Evolutionary conservation across 106 monocot species (phyloP).

Genomic region (Allium fistulosum): DNA sequence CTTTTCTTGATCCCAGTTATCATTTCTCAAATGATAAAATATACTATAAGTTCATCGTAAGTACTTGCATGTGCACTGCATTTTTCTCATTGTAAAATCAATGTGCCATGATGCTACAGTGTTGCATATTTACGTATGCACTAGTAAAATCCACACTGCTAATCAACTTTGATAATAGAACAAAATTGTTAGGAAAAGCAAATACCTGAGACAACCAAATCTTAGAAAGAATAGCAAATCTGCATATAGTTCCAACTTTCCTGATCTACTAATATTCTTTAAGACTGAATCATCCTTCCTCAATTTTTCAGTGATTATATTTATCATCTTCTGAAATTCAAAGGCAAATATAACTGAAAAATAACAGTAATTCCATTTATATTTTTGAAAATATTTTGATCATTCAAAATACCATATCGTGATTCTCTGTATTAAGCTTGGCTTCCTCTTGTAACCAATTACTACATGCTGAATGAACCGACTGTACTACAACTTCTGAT

Average conservation of each 20-base stretch:
- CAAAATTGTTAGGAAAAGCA: background rate
- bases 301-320: constrained; percentile 32
- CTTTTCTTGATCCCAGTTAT: no score
- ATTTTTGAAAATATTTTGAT: background rate
- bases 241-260: constrained; percentile 79
- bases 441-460: constrained; percentile 72
- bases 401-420: constrained; percentile 27
- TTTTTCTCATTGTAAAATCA: no score
- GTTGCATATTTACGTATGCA: no score
- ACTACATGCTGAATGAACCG: constrained; percentile 33
- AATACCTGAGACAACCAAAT: constrained; percentile 78
- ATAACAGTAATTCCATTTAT: background rate
- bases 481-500: constrained; percentile 35
- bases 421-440: constrained; percentile 22
- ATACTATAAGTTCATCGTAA: no score
- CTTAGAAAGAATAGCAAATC: constrained; percentile 74
- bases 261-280: constrained; percentile 39
- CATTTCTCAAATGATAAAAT: no score
- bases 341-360: background rate
- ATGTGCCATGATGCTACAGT: no score
- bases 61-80: no score
- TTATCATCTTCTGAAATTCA: constrained; percentile 43
- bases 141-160: no score
- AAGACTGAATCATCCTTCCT: constrained; percentile 53
- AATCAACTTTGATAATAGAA: constrained; percentile 2